A percentile compares a stretch with the other conserved stretches of the same genome.
These are phyloP conservation scores for Apiotrichum gracile DNA, from an alignment of 1,284 basidiomycete genomes.

Conservation along the genomic window DNA sequence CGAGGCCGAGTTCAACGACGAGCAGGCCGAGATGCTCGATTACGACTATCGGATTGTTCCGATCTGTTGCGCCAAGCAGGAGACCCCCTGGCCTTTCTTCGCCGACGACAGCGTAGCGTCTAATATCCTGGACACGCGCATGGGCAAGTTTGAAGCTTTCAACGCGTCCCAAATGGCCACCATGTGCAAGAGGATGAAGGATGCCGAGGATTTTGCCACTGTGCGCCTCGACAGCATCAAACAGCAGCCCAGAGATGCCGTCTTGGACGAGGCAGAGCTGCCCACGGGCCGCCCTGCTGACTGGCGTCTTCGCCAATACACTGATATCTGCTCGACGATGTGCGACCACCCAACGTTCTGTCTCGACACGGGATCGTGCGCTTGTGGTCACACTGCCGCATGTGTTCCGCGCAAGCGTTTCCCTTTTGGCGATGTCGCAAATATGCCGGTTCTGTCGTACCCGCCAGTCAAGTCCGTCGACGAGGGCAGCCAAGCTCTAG, in stretches of 20 bases:
- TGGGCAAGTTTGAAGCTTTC: constrained; percentile 11
- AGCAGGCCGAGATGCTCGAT: not conserved
- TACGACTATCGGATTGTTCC: constrained; percentile 21
- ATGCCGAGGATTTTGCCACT: constrained; percentile 8
- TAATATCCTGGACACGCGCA: constrained; percentile 18
- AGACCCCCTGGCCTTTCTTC: constrained; percentile 31
- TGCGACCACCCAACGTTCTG: constrained; percentile 37
- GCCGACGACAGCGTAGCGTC: constrained; percentile 28
- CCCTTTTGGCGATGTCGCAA: constrained; percentile 24
- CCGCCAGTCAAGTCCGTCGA: constrained; percentile 3
- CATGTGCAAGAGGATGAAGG: constrained; percentile 20
- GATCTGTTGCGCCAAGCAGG: constrained; percentile 23
- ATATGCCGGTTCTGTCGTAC: constrained; percentile 23
- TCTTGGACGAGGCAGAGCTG: constrained; percentile 7
- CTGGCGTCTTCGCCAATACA: constrained; percentile 20
- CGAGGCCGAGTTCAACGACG: not conserved
- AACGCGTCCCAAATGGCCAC: constrained; percentile 17
- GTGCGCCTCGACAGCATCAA: constrained; percentile 14
- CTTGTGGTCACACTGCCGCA: constrained; percentile 20
- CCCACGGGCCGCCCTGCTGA: constrained; percentile 18
- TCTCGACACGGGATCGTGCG: constrained; percentile 33
- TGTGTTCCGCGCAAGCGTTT: constrained; percentile 20
- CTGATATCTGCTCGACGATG: constrained; percentile 23
- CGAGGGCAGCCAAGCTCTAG: constrained; percentile 1
- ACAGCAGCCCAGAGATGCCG: not conserved